phyloP scores from a whole-genome alignment of 768 basidiomycete genomes.

The Mycena epipterygia region DNA sequence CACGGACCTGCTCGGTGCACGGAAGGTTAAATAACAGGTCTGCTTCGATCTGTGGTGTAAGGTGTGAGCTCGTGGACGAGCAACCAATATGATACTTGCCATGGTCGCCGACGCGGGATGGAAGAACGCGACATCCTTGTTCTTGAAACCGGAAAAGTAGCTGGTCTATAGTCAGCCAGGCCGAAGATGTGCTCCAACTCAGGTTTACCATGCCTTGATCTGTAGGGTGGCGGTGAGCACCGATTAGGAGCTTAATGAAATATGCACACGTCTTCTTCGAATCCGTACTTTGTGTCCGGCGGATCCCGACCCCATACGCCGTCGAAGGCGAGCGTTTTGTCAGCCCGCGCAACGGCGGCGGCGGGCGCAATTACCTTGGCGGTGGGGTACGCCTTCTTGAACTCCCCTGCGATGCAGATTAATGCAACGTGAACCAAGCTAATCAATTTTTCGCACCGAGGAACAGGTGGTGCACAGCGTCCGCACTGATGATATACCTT shows the following conservation, averaged over 20 bases:
- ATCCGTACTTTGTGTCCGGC: conserved; percentile 77
- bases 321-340: conserved; percentile 68
- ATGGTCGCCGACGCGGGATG: conserved; percentile 80
- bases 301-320: conserved; percentile 78
- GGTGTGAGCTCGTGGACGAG: background rate
- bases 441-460: conserved; percentile 56
- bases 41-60: conserved; percentile 55
- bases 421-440: background rate
- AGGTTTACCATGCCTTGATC: conserved; percentile 69
- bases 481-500: conserved; percentile 72
- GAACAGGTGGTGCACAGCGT: conserved; percentile 72
- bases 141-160: conserved; percentile 79
- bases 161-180: conserved; percentile 48
- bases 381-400: conserved; percentile 70
- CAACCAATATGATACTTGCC: conserved; percentile 49
- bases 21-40: conserved; percentile 91
- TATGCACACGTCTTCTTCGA: conserved; percentile 71
- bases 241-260: background rate
- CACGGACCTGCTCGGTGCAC: conserved; percentile 74
- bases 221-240: conserved; percentile 6
- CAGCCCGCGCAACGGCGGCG: conserved; percentile 61
- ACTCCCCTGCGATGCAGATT: conserved; percentile 17
- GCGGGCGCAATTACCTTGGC: conserved; percentile 81
- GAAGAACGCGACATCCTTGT: conserved; percentile 89
- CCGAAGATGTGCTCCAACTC: background rate